A percentile compares a stretch with the other conserved stretches of the same genome.
Evolutionary conservation across 23 red algal genomes (phyloP).

Genomic region (Gracilaria gracilis): DNA sequence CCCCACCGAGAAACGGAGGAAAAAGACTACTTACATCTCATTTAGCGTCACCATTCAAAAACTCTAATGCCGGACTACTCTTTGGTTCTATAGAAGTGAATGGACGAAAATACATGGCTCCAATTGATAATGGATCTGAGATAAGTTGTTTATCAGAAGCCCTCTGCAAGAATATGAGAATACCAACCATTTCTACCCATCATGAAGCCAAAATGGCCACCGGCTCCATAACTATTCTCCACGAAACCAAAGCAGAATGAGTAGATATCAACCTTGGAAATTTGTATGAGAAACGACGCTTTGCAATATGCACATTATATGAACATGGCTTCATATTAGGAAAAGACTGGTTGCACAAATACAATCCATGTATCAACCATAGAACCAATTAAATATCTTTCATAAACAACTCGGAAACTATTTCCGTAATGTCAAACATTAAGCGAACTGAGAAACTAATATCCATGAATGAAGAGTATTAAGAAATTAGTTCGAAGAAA

Average conservation of each 20-base stretch:
- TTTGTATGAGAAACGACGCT: constrained; percentile 5
- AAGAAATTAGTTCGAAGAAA: not conserved
- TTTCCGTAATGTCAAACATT: not conserved
- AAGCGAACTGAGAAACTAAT: constrained; percentile 1
- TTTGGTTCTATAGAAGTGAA: not conserved
- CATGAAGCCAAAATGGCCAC: constrained; percentile 13
- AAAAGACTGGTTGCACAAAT: not conserved
- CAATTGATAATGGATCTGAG: constrained; percentile 5
- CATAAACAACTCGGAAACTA: not conserved
- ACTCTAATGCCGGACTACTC: not conserved
- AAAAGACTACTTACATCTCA: not conserved
- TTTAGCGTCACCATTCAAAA: constrained; percentile 13
- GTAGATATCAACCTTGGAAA: not conserved
- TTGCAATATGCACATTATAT: constrained; percentile 1
- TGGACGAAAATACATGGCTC: not conserved
- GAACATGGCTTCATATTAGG: constrained; percentile 32
- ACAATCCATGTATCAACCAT: constrained; percentile 24
- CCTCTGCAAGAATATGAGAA: not conserved
- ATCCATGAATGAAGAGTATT: not conserved
- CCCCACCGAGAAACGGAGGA: not conserved
- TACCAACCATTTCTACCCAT: not conserved
- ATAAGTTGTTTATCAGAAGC: constrained; percentile 9
- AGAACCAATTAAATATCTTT: constrained; percentile 9
- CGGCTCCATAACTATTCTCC: not conserved
- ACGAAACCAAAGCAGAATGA: not conserved